Conservation (phyloP, 768 basidiomycete genomes). For the Amanita molliuscula region DNA sequence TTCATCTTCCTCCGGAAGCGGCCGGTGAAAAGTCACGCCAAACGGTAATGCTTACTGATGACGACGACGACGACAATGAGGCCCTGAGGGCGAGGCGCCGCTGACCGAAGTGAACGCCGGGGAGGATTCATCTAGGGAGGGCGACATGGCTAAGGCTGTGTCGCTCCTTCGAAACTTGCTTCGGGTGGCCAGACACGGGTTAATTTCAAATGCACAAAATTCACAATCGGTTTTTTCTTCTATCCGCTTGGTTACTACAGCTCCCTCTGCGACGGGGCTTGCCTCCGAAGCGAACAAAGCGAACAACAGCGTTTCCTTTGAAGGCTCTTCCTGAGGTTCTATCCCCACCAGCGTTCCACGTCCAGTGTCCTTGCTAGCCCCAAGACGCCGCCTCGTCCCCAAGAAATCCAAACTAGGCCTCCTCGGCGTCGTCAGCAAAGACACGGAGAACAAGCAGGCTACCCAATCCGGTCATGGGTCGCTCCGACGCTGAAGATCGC, state of each 20-base stretch:
- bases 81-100: no score
- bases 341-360: slow-evolving; percentile 20
- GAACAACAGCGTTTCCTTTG: slow-evolving; percentile 19
- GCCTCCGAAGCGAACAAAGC: slow-evolving; percentile 25
- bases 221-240: slow-evolving; percentile 33
- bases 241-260: slow-evolving; percentile 62
- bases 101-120: no score
- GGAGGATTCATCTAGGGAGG: no score
- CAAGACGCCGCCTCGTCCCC: slow-evolving; percentile 28
- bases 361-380: slow-evolving; percentile 21
- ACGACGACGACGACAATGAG: no score
- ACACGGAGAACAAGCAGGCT: slow-evolving; percentile 19
- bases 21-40: no score
- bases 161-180: no score
- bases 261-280: slow-evolving; percentile 42
- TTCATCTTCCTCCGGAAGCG: no score
- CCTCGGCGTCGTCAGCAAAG: slow-evolving; percentile 18
- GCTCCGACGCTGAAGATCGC: slow-evolving; percentile 14
- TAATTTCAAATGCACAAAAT: slow-evolving; percentile 17
- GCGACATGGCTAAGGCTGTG: no score
- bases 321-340: slow-evolving; percentile 22
- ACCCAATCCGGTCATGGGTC: not conserved
- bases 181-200: not conserved
- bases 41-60: no score
- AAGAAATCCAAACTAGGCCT: slow-evolving; percentile 58